Conservation (phyloP, 805 yeast genomes). For the Millerozyma miso region DNA sequence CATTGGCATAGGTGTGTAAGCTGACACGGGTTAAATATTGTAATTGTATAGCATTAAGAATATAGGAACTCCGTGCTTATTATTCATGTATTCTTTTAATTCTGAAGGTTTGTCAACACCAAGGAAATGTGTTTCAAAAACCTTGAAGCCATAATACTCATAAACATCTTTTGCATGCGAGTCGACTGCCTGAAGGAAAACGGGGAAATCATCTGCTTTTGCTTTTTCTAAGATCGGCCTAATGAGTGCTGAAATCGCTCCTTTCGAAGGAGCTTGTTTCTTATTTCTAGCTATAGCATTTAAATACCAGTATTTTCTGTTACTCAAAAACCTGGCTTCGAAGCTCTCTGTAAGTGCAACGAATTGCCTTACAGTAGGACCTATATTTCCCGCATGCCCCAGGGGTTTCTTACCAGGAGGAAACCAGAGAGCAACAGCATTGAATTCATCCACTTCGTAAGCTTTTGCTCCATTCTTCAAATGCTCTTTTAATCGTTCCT, state of each 20-base stretch:
- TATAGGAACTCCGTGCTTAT: neutral
- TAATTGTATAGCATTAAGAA: neutral
- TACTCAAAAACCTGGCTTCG: constrained; percentile 1
- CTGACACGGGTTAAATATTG: too few species aligned
- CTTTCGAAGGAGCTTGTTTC: constrained; percentile 3
- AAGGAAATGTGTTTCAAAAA: neutral
- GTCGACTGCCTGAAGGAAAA: constrained; percentile 5
- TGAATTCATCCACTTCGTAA: constrained; percentile 4
- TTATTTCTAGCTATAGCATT: constrained; percentile 6
- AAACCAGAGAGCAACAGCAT: constrained; percentile 9
- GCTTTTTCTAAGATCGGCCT: constrained; percentile 4
- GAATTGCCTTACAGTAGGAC: neutral
- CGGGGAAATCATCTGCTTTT: constrained; percentile 2
- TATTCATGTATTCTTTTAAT: neutral
- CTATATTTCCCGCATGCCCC: neutral
- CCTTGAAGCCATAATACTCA: constrained; percentile 7
- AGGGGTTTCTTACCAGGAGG: constrained; percentile 5
- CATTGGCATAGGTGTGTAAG: too few species aligned
- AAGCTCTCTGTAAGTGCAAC: neutral
- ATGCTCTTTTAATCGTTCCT: constrained; percentile 1
- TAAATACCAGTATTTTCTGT: constrained; percentile 7
- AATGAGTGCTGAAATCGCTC: constrained; percentile 4
- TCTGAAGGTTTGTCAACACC: neutral
- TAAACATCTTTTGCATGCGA: constrained; percentile 8
- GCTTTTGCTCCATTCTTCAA: constrained; percentile 3